These are phyloP conservation scores for Gracilaria domingensis DNA, from an alignment of 23 red algal species.

Conservation along the genomic window DNA sequence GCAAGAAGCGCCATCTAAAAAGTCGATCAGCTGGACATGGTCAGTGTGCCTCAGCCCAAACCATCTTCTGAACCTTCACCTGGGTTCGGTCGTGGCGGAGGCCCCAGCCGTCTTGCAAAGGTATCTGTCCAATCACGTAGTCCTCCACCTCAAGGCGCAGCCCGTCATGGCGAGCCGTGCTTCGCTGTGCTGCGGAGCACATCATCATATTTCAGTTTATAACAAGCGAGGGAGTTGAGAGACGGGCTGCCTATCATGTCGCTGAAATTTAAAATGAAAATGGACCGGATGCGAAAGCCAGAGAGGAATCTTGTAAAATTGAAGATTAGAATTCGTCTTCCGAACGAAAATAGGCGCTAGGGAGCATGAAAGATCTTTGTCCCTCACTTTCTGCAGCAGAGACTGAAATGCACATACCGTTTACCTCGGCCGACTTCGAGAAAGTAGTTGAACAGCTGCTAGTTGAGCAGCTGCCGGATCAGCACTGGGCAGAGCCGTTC, in stretches of 20 bases:
- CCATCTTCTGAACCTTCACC: not conserved
- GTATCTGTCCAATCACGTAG: not conserved
- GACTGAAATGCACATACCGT: constrained; percentile 7
- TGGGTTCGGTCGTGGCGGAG: not conserved
- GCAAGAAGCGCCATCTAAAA: not conserved
- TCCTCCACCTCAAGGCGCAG: not conserved
- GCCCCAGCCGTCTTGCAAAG: not conserved
- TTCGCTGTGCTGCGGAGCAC: not conserved
- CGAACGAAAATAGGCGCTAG: constrained; percentile 26
- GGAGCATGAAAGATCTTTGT: constrained; percentile 37
- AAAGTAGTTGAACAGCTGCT: constrained; percentile 12
- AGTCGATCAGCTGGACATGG: not conserved
- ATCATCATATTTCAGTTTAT: constrained; percentile 15
- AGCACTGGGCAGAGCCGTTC: constrained; percentile 61
- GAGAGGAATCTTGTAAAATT: constrained; percentile 2
- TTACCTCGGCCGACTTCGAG: constrained; percentile 43
- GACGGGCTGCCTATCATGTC: not conserved
- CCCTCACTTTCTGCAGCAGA: not conserved
- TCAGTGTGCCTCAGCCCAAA: not conserved
- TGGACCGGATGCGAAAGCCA: not conserved
- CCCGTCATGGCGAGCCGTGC: not conserved
- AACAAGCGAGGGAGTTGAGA: not conserved
- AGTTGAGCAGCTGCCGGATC: constrained; percentile 30
- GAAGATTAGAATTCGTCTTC: constrained; percentile 45
- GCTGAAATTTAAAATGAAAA: not conserved